Conservation (phyloP, 371 early-diverging fungal species). For the Circinella umbellata region DNA sequence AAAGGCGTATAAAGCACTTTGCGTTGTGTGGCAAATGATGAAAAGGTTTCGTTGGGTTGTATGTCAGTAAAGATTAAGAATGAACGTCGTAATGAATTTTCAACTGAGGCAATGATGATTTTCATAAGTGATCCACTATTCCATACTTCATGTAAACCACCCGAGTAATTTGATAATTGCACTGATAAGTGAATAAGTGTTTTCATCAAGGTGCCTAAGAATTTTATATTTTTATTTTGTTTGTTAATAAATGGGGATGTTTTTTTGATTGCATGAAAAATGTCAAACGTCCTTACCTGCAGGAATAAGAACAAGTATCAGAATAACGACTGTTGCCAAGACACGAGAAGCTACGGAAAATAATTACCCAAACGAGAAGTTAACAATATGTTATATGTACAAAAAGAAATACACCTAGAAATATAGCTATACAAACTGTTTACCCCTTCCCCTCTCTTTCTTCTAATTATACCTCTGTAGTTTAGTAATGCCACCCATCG, state of each 20-base stretch:
- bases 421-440: too few relatives aligned
- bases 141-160: constrained; percentile 16
- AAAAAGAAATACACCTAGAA: too few relatives aligned
- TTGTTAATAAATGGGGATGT: neutral
- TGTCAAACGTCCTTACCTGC: constrained; percentile 17
- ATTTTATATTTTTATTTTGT: too few relatives aligned
- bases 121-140: constrained; percentile 22
- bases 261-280: neutral
- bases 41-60: constrained; percentile 7
- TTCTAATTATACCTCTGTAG: constrained; percentile 27
- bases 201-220: constrained; percentile 55
- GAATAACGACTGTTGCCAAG: constrained; percentile 36
- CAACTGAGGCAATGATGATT: constrained; percentile 13
- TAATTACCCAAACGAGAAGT: too few relatives aligned
- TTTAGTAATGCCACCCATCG: constrained; percentile 32
- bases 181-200: constrained; percentile 52
- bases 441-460: neutral
- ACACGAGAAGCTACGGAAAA: constrained; percentile 30
- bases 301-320: constrained; percentile 36
- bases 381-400: too few relatives aligned
- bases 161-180: constrained; percentile 31
- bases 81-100: constrained; percentile 14
- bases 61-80: neutral
- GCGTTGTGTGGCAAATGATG: constrained; percentile 4
- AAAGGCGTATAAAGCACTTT: constrained; percentile 45